Conservation (phyloP, 148 eudicot genomes). For the Chenopodium album region DNA sequence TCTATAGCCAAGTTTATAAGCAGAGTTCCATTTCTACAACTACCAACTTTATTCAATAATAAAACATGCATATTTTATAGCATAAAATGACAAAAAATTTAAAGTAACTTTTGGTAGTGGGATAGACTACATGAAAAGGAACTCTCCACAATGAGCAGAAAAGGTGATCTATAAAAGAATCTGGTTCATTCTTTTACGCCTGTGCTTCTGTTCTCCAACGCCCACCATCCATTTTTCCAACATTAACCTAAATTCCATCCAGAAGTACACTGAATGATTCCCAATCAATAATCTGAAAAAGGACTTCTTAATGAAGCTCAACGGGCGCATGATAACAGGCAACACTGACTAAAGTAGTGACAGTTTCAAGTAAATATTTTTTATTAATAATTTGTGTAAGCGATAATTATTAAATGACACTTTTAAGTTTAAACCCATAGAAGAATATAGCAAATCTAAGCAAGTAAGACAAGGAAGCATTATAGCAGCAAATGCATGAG, state of each 20-base stretch:
- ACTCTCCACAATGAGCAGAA: constrained; percentile 28
- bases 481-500: not conserved
- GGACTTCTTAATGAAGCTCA: not conserved
- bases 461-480: no score
- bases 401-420: not conserved
- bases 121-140: constrained; percentile 25
- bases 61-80: constrained; percentile 12
- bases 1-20: constrained; percentile 6
- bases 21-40: constrained; percentile 1
- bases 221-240: constrained; percentile 28
- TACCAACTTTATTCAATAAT: not conserved
- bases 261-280: not conserved
- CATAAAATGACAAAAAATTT: constrained; percentile 26
- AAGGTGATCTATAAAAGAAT: constrained; percentile 27
- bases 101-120: constrained; percentile 35
- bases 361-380: not conserved
- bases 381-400: not conserved
- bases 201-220: constrained; percentile 24
- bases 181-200: constrained; percentile 31
- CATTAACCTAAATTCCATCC: constrained; percentile 10
- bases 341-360: not conserved
- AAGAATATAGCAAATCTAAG: no score
- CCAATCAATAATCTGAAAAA: constrained; percentile 1
- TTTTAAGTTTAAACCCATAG: no score
- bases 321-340: not conserved